These are phyloP conservation scores for Rhodotorula kratochvilovae DNA, from an alignment of 768 basidiomycete species.

Conservation along the genomic window DNA sequence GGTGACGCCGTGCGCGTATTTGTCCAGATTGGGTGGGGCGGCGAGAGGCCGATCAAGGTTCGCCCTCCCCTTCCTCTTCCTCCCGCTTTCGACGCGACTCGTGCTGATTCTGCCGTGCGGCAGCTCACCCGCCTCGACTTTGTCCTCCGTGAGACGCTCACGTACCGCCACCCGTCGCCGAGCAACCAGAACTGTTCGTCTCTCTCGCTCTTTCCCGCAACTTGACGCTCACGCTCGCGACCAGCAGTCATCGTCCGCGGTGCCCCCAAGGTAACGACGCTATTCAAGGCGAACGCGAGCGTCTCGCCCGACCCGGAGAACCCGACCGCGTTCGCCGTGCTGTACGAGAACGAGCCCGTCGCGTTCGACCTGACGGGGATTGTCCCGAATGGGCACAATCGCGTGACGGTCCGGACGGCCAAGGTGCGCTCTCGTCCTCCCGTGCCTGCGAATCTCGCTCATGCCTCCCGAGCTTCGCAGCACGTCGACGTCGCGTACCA, in stretches of 20 bases:
- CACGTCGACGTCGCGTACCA: conserved; percentile 36
- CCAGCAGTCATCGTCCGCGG: conserved; percentile 13
- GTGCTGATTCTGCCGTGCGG: neutral
- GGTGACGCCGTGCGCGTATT: conserved; percentile 19
- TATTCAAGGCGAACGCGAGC: conserved; percentile 16
- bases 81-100: too few species aligned
- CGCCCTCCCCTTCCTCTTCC: neutral
- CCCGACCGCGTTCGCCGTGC: conserved; percentile 15
- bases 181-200: neutral
- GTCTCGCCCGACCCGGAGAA: conserved; percentile 3
- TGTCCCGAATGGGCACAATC: conserved; percentile 9
- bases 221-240: neutral
- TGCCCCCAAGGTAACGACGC: neutral
- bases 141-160: conserved; percentile 31
- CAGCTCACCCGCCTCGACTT: conserved; percentile 24
- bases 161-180: conserved; percentile 24
- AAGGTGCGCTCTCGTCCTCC: neutral
- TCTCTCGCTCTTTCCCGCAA: too few species aligned
- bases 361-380: conserved; percentile 11
- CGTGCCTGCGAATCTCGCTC: neutral
- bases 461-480: neutral
- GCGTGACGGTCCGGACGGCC: conserved; percentile 28
- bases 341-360: conserved; percentile 15
- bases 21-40: conserved; percentile 24
- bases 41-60: conserved; percentile 9